These are phyloP conservation scores for Solanum corneliomulleri DNA, from an alignment of 257 asterid species.

Conservation along the genomic window DNA sequence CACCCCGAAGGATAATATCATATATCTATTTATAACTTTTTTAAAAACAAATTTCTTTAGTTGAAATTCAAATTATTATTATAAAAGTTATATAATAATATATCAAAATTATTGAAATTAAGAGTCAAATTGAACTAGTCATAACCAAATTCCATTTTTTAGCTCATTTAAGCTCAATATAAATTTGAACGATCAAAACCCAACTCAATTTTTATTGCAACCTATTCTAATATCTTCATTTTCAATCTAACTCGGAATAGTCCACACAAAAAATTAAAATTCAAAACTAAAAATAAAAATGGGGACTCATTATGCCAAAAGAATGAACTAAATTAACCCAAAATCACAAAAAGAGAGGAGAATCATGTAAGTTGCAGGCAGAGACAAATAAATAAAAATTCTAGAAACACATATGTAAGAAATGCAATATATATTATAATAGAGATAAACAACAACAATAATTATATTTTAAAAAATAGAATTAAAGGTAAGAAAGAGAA, in stretches of 20 bases:
- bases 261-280: background rate
- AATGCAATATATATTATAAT: background rate
- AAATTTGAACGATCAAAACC: rapidly evolving
- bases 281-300: background rate
- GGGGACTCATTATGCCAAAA: background rate
- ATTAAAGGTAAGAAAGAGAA: constrained; percentile 8
- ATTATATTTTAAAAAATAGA: background rate
- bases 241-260: too few species aligned
- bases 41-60: too few species aligned
- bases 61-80: too few species aligned
- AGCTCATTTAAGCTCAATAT: too few species aligned
- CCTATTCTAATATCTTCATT: too few species aligned
- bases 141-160: rapidly evolving
- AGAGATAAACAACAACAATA: background rate
- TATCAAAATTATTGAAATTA: too few species aligned
- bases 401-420: background rate
- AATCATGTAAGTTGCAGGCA: background rate
- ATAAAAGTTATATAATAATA: too few species aligned
- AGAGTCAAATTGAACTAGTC: too few species aligned
- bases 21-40: too few species aligned
- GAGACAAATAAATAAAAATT: background rate
- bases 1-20: too few species aligned
- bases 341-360: background rate
- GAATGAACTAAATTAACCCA: background rate
- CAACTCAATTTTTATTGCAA: too few species aligned